These are phyloP conservation scores for Dactylella cylindrospora DNA, from an alignment of 2,329 filamentous ascomycete genomes.

Conservation along the genomic window DNA sequence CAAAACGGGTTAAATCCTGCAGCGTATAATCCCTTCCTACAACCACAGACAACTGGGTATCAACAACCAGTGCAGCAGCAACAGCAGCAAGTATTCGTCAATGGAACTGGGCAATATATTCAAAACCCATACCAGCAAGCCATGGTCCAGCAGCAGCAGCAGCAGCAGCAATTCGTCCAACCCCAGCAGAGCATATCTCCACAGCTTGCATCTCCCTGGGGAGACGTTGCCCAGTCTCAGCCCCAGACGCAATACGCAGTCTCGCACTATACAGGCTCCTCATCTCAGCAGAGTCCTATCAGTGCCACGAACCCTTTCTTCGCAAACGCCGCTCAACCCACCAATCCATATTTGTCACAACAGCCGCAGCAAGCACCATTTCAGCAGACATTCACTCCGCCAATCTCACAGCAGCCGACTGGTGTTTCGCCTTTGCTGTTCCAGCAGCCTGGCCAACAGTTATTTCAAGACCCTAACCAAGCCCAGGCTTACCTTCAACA, in stretches of 20 bases:
- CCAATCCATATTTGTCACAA: conserved; percentile 28
- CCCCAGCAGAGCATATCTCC: conserved; percentile 26
- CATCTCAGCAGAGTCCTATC: conserved; percentile 30
- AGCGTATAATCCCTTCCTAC: conserved; percentile 35
- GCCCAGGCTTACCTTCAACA: conserved; percentile 51
- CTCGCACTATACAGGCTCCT: conserved; percentile 37
- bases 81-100: conserved; percentile 51
- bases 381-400: conserved; percentile 42
- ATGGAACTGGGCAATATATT: conserved; percentile 37
- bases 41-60: conserved; percentile 32
- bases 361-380: conserved; percentile 47
- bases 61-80: conserved; percentile 43
- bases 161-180: conserved; percentile 12
- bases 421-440: conserved; percentile 29
- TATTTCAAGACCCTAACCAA: conserved; percentile 51
- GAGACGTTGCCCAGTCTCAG: conserved; percentile 33
- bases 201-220: conserved; percentile 33
- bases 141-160: conserved; percentile 37
- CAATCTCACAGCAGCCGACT: conserved; percentile 46
- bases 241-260: conserved; percentile 36
- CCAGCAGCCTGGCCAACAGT: conserved; percentile 51
- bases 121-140: conserved; percentile 42
- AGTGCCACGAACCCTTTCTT: conserved; percentile 41
- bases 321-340: conserved; percentile 9
- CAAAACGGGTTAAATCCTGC: conserved; percentile 27